Percentiles rank a stretch among this genome's conserved stretches.
These are phyloP conservation scores for Schizopora paradoxa DNA, from an alignment of 1,284 basidiomycete genomes.

Conservation along the genomic window DNA sequence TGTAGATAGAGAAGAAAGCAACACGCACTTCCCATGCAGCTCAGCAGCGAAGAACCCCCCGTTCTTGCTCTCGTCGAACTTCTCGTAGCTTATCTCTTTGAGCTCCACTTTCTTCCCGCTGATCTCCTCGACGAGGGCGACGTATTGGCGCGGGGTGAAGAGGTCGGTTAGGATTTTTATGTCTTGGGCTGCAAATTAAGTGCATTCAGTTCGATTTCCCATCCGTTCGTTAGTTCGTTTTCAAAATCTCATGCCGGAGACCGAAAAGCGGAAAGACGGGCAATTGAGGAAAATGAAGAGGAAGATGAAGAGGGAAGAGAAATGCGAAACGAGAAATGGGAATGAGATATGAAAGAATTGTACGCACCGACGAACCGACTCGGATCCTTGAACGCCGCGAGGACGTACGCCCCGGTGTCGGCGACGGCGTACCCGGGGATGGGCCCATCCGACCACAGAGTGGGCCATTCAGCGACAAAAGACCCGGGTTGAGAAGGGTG, in stretches of 20 bases:
- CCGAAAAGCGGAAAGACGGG: no score
- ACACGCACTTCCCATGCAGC: background rate
- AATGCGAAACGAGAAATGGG: no score
- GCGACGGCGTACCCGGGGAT: conserved; percentile 9
- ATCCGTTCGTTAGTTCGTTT: background rate
- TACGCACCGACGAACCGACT: conserved; percentile 16
- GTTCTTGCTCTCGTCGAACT: conserved; percentile 4
- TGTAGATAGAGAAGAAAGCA: no score
- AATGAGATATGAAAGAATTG: background rate
- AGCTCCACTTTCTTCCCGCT: conserved; percentile 6
- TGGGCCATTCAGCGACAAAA: conserved; percentile 11
- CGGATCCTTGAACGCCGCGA: conserved; percentile 18
- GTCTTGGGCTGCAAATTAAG: conserved; percentile 10
- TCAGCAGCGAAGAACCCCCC: no score
- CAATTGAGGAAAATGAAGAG: no score
- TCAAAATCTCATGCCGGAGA: background rate
- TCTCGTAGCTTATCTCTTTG: background rate
- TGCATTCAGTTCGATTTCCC: background rate
- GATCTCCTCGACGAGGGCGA: conserved; percentile 7
- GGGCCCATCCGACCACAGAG: conserved; percentile 10
- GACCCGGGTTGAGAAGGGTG: background rate
- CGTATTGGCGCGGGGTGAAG: conserved; percentile 8
- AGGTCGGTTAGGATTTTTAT: conserved; percentile 11
- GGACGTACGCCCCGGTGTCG: conserved; percentile 15
- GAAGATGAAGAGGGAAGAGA: no score